phyloP scores from a whole-genome alignment of 1,284 basidiomycete species.

The Waitea zeae region DNA sequence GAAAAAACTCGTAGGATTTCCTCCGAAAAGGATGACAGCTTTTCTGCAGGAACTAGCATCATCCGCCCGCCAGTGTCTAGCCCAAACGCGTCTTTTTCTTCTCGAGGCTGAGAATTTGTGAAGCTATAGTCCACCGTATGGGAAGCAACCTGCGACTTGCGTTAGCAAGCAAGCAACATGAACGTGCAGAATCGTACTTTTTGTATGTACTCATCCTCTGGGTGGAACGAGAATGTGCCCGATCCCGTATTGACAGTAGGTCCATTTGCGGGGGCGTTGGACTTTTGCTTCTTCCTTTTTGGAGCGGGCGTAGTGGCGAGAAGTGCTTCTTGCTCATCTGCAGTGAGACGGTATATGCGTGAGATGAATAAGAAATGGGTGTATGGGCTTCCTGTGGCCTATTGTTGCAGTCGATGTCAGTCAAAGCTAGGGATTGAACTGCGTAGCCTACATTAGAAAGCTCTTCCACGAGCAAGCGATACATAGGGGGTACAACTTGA shows the following conservation, averaged over 20 bases:
- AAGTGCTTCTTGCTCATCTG: conserved; percentile 37
- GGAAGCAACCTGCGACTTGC: conserved; percentile 31
- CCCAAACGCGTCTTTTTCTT: conserved; percentile 32
- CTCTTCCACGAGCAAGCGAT: conserved; percentile 72
- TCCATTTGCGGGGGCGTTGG: conserved; percentile 11
- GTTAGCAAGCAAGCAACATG: conserved; percentile 2
- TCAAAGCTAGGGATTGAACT: no score
- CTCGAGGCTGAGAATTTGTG: conserved; percentile 41
- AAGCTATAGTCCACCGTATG: conserved; percentile 52
- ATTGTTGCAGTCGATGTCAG: no score
- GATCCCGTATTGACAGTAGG: conserved; percentile 15
- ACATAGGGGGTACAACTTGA: conserved; percentile 80
- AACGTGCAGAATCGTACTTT: conserved; percentile 22
- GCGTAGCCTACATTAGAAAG: no score
- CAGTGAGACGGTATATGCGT: conserved; percentile 48
- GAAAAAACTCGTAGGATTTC: no score
- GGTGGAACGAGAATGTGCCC: conserved; percentile 63
- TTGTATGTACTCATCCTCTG: conserved; percentile 67
- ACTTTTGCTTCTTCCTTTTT: conserved; percentile 20
- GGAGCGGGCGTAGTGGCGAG: conserved; percentile 15
- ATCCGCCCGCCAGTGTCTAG: conserved; percentile 14
- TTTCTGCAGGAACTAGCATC: conserved; percentile 19
- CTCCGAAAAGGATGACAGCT: not conserved
- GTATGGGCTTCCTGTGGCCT: conserved; percentile 39
- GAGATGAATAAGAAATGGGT: conserved; percentile 60